phyloP scores from a whole-genome alignment of 257 asterid species.

The Voacanga thouarsii region DNA sequence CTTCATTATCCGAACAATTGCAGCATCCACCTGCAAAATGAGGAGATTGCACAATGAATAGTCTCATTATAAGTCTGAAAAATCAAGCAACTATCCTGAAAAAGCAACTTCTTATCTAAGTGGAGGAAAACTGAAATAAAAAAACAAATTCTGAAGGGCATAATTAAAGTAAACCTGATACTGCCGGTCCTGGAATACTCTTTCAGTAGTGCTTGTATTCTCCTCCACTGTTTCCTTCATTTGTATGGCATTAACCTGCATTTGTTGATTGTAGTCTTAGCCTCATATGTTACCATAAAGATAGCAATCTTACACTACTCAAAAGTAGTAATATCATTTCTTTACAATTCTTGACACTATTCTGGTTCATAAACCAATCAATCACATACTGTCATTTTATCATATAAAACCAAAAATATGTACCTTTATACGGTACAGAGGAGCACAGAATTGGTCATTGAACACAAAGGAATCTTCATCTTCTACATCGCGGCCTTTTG shows the following conservation, averaged over 20 bases:
- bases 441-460: conserved; percentile 77
- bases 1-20: conserved; percentile 97
- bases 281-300: background rate
- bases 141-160: background rate
- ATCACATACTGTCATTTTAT: background rate
- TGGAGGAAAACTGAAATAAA: background rate
- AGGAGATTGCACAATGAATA: background rate
- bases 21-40: conserved; percentile 82
- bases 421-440: conserved; percentile 83
- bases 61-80: background rate
- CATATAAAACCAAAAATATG: background rate
- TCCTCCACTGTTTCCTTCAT: conserved; percentile 98
- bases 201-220: conserved; percentile 87
- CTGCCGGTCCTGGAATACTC: conserved; percentile 96
- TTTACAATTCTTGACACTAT: too few species aligned
- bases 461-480: conserved; percentile 72
- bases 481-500: conserved; percentile 45
- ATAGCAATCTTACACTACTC: background rate
- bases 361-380: background rate
- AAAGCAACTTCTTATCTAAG: background rate
- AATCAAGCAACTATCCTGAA: background rate
- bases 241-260: conserved; percentile 93
- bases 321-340: background rate
- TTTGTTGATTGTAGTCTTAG: background rate
- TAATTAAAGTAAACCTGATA: conserved; percentile 57